These are phyloP conservation scores for Nectriaceae sp. DNA, from an alignment of 2,329 filamentous ascomycete species.

Conservation along the genomic window DNA sequence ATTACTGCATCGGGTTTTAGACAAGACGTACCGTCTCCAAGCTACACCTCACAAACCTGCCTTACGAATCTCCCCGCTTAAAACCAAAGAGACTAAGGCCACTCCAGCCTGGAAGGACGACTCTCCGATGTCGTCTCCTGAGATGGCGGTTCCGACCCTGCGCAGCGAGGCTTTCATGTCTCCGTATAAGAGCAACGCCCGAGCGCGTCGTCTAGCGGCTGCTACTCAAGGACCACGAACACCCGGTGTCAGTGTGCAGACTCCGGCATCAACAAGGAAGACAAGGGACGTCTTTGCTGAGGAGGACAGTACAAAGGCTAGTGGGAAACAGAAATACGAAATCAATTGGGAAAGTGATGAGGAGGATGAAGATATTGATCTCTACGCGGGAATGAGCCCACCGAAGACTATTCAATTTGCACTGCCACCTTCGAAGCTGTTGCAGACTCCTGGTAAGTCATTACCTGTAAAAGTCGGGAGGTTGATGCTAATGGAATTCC, in stretches of 20 bases:
- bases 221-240: conserved; percentile 60
- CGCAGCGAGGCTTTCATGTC: conserved; percentile 85
- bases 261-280: conserved; percentile 58
- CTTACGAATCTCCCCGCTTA: conserved; percentile 48
- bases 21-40: conserved; percentile 93
- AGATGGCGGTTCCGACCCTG: conserved; percentile 78
- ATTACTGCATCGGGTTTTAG: conserved; percentile 85
- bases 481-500: conserved; percentile 5
- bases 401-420: conserved; percentile 93
- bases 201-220: conserved; percentile 45
- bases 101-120: conserved; percentile 53
- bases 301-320: conserved; percentile 22
- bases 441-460: conserved; percentile 75
- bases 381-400: conserved; percentile 77
- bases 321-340: conserved; percentile 48
- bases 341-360: conserved; percentile 77
- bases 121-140: conserved; percentile 71
- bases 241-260: conserved; percentile 84
- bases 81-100: conserved; percentile 38
- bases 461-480: neutral
- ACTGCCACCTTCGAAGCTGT: conserved; percentile 71
- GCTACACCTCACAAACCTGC: conserved; percentile 76
- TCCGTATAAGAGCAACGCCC: conserved; percentile 55
- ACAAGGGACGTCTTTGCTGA: conserved; percentile 50
- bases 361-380: conserved; percentile 62